Evolutionary conservation across 352 stramenopile genomes (phyloP).

Genomic region (Phytopythium vexans): DNA sequence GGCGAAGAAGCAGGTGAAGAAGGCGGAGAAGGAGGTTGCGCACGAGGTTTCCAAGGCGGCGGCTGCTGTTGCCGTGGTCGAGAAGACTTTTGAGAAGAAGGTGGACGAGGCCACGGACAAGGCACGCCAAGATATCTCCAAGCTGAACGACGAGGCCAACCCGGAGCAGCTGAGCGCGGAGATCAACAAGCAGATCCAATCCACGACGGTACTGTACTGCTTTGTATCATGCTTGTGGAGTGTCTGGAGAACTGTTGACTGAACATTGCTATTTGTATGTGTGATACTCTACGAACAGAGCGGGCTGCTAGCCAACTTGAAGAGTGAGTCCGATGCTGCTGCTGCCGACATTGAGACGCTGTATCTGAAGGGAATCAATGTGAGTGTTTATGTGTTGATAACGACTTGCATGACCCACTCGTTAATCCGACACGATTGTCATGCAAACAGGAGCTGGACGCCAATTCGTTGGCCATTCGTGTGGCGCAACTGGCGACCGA

Average conservation of each 20-base stretch:
- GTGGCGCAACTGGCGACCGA: constrained; percentile 77
- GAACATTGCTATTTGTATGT: constrained; percentile 6
- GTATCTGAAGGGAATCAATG: constrained; percentile 66
- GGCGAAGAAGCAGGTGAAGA: constrained; percentile 24
- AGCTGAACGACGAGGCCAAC: constrained; percentile 46
- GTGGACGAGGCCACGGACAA: constrained; percentile 59
- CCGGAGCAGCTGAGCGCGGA: constrained; percentile 36
- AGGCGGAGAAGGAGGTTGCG: constrained; percentile 26
- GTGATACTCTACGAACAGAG: constrained; percentile 27
- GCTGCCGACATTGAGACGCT: constrained; percentile 69
- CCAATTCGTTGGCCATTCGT: constrained; percentile 66
- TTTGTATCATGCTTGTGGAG: no score
- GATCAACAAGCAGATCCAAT: constrained; percentile 65
- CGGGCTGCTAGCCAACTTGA: constrained; percentile 55
- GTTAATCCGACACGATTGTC: background rate
- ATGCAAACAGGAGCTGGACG: constrained; percentile 50
- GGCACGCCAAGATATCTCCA: constrained; percentile 56
- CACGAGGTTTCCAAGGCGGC: constrained; percentile 32
- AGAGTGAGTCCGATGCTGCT: constrained; percentile 52
- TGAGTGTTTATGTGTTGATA: constrained; percentile 25
- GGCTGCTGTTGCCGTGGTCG: constrained; percentile 17
- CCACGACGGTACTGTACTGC: constrained; percentile 43
- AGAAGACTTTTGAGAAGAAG: constrained; percentile 50
- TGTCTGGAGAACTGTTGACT: no score
- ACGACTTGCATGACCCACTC: background rate